Evolutionary conservation across 176 grass and related monocot species (phyloP).

Genomic region (Raddia guianensis): DNA sequence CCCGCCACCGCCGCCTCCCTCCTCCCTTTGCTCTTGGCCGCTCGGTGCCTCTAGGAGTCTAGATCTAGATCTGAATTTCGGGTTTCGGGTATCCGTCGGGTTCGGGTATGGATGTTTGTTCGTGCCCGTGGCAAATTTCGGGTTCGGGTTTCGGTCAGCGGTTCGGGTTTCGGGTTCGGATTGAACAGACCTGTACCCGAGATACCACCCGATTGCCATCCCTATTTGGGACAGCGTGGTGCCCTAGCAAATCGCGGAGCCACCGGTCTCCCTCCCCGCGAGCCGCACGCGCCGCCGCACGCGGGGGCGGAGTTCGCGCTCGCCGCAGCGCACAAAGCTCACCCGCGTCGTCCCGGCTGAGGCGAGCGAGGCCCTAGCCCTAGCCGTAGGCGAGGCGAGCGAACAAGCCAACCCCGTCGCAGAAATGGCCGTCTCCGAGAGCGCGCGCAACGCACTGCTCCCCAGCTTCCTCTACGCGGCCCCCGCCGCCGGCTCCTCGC

Average conservation of each 20-base stretch:
- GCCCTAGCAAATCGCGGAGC: constrained; percentile 52
- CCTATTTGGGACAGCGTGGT: not conserved
- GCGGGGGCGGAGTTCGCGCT: constrained; percentile 5
- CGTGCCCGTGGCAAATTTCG: no score
- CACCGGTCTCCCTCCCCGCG: constrained; percentile 27
- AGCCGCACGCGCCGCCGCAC: constrained; percentile 46
- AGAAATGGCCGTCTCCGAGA: constrained; percentile 55
- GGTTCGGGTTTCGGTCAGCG: no score
- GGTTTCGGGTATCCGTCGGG: no score
- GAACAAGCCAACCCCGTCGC: not conserved
- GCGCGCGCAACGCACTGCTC: constrained; percentile 47
- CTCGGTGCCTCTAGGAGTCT: no score
- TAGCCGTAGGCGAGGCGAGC: not conserved
- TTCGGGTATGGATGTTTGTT: no score
- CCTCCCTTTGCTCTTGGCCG: no score
- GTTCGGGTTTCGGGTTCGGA: no score
- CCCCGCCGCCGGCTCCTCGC: not conserved
- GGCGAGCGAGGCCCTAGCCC: not conserved
- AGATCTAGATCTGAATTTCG: no score
- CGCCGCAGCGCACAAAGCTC: constrained; percentile 24
- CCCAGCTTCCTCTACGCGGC: constrained; percentile 57
- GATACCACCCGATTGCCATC: no score
- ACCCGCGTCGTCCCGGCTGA: not conserved
- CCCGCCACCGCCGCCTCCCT: no score
- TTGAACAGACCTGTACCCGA: no score